Conservation (phyloP, 225 moss, liverwort and hornwort species). For the Antitrichia curtipendula region DNA sequence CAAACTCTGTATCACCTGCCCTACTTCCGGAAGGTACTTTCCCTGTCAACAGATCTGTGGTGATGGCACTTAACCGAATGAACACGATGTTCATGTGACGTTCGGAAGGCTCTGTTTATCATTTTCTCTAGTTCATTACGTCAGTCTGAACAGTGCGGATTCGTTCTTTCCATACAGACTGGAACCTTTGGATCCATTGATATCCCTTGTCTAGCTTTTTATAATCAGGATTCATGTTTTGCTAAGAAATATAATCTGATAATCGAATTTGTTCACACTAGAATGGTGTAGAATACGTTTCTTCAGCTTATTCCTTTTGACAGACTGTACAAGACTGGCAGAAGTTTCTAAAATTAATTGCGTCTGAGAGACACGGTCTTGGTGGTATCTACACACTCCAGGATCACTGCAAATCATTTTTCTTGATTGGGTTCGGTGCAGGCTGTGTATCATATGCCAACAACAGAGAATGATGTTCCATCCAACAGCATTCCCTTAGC, state of each 20-base stretch:
- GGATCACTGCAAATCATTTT: background rate
- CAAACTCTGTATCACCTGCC: constrained; percentile 98
- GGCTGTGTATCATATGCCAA: constrained; percentile 99
- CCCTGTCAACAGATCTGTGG: background rate
- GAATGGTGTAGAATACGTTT: background rate
- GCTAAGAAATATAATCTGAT: background rate
- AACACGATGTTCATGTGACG: background rate
- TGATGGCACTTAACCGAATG: background rate
- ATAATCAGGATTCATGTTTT: background rate
- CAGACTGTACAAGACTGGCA: background rate
- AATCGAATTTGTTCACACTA: background rate
- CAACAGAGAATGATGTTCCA: constrained; percentile 98
- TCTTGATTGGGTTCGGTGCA: constrained; percentile 11
- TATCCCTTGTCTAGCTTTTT: background rate
- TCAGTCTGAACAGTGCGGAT: background rate
- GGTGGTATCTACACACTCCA: background rate
- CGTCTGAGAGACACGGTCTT: background rate
- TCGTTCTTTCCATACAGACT: background rate
- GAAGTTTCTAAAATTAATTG: background rate
- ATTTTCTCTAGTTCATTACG: background rate
- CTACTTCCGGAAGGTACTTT: constrained; percentile 84
- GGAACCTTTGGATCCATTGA: background rate
- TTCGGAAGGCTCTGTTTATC: background rate
- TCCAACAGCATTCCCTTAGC: constrained; percentile 99
- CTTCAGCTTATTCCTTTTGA: background rate